phyloP scores from a whole-genome alignment of 805 yeast genomes.

The Candida broadrunensis region DNA sequence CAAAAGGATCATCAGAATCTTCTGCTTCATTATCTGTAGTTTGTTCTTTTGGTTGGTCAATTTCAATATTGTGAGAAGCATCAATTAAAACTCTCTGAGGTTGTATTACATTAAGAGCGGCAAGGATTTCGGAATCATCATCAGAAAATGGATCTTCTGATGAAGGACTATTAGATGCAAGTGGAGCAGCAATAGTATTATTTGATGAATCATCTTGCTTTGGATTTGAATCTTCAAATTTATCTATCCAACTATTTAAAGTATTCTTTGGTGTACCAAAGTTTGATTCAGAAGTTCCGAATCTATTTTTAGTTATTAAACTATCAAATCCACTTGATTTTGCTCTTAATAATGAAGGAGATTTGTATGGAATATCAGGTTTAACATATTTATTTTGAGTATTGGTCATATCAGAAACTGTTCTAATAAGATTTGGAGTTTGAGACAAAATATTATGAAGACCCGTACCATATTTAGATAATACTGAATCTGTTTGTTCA shows the following conservation, averaged over 20 bases:
- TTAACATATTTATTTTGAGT: slow-evolving; percentile 13
- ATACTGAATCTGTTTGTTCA: slow-evolving; percentile 34
- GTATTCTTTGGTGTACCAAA: slow-evolving; percentile 5
- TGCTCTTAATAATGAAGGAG: slow-evolving; percentile 37
- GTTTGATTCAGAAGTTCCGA: background rate
- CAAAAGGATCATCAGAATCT: slow-evolving; percentile 15
- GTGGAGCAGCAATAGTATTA: background rate
- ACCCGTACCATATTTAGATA: slow-evolving; percentile 42
- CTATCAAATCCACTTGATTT: slow-evolving; percentile 29
- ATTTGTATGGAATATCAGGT: slow-evolving; percentile 12
- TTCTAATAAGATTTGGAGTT: slow-evolving; percentile 33
- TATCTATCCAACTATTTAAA: slow-evolving; percentile 28
- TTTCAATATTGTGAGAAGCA: too few relatives aligned
- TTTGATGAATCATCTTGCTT: background rate
- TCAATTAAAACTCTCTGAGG: background rate
- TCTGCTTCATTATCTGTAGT: slow-evolving; percentile 1
- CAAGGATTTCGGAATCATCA: slow-evolving; percentile 20
- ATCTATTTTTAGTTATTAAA: background rate
- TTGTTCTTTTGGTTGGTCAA: too few relatives aligned
- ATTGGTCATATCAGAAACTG: slow-evolving; percentile 27
- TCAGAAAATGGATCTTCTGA: slow-evolving; percentile 28
- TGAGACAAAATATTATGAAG: slow-evolving; percentile 25
- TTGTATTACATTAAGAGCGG: slow-evolving; percentile 5
- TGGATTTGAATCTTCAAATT: slow-evolving; percentile 13
- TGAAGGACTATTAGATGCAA: background rate